These are phyloP conservation scores for Microsporum canis DNA, from an alignment of 2,329 filamentous ascomycete genomes.

Conservation along the genomic window DNA sequence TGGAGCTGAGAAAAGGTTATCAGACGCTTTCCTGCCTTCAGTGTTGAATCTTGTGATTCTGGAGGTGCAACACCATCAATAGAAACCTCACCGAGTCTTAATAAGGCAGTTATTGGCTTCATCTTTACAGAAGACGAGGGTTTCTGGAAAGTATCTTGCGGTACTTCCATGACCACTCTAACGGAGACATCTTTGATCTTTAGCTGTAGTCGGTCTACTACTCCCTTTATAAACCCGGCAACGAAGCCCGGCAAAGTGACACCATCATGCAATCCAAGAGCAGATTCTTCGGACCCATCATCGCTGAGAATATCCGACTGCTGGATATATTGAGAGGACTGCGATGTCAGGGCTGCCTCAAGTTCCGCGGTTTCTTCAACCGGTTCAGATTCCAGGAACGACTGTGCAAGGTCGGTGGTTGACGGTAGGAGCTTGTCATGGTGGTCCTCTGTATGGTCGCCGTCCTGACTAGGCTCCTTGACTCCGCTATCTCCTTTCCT, in stretches of 20 bases:
- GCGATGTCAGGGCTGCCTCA: conserved; percentile 44
- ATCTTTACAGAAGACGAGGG: conserved; percentile 25
- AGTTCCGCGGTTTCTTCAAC: conserved; percentile 46
- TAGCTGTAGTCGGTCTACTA: conserved; percentile 46
- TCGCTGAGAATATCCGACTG: conserved; percentile 38
- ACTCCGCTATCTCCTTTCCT: conserved; percentile 19
- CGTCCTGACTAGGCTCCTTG: conserved; percentile 15
- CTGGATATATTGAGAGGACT: conserved; percentile 41
- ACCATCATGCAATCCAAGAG: conserved; percentile 42
- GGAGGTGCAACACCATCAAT: conserved; percentile 23
- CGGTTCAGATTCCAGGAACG: conserved; percentile 49
- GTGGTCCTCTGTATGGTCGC: conserved; percentile 17
- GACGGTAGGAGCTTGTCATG: conserved; percentile 37
- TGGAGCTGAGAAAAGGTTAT: conserved; percentile 37
- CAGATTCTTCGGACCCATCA: conserved; percentile 39
- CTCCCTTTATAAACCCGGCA: conserved; percentile 47
- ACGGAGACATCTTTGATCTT: conserved; percentile 43
- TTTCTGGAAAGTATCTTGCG: conserved; percentile 29
- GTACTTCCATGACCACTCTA: conserved; percentile 40
- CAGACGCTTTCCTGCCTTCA: conserved; percentile 32
- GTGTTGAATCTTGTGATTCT: conserved; percentile 16
- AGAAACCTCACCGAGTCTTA: conserved; percentile 27
- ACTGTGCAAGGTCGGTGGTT: conserved; percentile 48
- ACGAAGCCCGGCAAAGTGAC: conserved; percentile 49
- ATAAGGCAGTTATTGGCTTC: conserved; percentile 27